A percentile compares a stretch with the other conserved stretches of the same genome.
Evolutionary conservation across 108 stramenopile species (phyloP).

Genomic region (Hondaea fermentalgiana): DNA sequence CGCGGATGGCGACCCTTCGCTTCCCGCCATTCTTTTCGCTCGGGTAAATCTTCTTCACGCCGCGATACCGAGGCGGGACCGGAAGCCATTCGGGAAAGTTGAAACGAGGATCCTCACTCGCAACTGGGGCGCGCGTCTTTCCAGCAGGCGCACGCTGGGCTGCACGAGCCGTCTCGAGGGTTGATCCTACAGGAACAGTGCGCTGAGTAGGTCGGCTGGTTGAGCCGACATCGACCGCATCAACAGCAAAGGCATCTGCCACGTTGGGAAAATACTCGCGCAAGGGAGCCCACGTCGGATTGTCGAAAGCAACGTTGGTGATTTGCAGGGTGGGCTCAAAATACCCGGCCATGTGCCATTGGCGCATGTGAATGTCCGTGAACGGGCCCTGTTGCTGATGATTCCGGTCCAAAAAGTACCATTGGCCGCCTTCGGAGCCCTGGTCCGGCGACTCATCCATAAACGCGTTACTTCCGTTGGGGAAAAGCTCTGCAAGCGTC

Average conservation of each 20-base stretch:
- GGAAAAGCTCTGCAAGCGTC: not conserved
- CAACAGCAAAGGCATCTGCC: constrained; percentile 1
- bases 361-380: constrained; percentile 14
- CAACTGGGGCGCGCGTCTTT: not conserved
- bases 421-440: not conserved
- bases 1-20: constrained; percentile 15
- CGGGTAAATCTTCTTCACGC: constrained; percentile 14
- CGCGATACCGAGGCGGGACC: not conserved
- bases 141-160: not conserved
- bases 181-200: too few species aligned
- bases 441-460: not conserved
- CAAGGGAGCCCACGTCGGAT: not conserved
- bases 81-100: not conserved
- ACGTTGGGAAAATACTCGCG: not conserved
- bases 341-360: constrained; percentile 9
- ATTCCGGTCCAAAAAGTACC: not conserved
- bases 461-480: not conserved
- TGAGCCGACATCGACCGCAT: not conserved
- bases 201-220: not conserved
- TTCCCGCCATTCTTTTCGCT: constrained; percentile 10
- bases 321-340: constrained; percentile 8
- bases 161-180: not conserved
- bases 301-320: not conserved
- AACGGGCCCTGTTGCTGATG: constrained; percentile 13
- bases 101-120: not conserved